phyloP scores from a whole-genome alignment of 495 filamentous ascomycete species.

The Talaromyces thailandensis region DNA sequence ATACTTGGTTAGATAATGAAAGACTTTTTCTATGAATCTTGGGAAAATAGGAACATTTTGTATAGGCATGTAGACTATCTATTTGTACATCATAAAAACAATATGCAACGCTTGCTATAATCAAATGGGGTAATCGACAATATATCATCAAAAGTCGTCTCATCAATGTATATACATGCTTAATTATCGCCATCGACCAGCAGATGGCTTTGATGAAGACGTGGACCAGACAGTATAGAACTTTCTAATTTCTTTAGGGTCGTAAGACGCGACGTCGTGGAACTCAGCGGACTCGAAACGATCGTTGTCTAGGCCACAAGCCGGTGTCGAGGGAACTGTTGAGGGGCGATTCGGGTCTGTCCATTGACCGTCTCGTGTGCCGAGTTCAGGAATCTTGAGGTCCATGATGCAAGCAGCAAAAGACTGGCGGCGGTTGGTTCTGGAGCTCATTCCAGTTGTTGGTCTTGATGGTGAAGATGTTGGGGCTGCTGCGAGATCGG shows the following conservation, averaged over 20 bases:
- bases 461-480: background rate
- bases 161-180: background rate
- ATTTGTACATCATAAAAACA: background rate
- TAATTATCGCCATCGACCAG: slow-evolving; percentile 5
- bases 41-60: no score
- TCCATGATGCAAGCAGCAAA: slow-evolving; percentile 35
- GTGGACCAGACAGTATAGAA: slow-evolving; percentile 7
- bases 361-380: slow-evolving; percentile 15
- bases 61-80: background rate
- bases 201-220: slow-evolving; percentile 1
- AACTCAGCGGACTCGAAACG: background rate
- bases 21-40: no score
- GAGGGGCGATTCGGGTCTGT: slow-evolving; percentile 4
- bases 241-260: slow-evolving; percentile 6
- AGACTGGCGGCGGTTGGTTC: slow-evolving; percentile 17
- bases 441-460: background rate
- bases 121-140: background rate
- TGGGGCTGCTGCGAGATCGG: background rate
- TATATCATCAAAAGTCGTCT: background rate
- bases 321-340: background rate
- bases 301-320: background rate
- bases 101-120: background rate
- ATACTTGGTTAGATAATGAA: no score
- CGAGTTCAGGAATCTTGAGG: slow-evolving; percentile 29
- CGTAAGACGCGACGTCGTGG: slow-evolving; percentile 5